Conservation (phyloP, 345 rosid species). For the Barbarea vulgaris region DNA sequence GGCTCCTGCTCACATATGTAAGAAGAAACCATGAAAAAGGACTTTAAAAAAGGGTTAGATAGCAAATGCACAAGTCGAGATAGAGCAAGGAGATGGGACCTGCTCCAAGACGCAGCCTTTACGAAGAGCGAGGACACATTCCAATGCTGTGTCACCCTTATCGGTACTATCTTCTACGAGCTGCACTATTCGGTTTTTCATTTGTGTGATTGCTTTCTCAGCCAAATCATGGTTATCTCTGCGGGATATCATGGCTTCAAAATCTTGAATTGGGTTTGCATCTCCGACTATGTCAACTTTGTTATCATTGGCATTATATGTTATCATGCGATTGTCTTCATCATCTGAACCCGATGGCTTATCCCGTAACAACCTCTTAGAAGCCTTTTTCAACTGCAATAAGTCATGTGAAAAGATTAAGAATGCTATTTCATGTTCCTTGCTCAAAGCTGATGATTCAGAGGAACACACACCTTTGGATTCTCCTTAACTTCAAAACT, state of each 20-base stretch:
- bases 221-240: conserved; percentile 76
- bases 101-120: conserved; percentile 88
- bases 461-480: conserved; percentile 69
- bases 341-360: conserved; percentile 72
- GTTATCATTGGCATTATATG: conserved; percentile 38
- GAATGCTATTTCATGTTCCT: conserved; percentile 3
- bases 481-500: conserved; percentile 76
- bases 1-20: conserved; percentile 66
- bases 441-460: neutral
- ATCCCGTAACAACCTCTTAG: conserved; percentile 48
- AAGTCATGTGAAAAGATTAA: conserved; percentile 8
- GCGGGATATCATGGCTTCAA: conserved; percentile 77
- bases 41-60: neutral
- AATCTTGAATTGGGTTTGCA: conserved; percentile 70
- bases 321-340: conserved; percentile 41
- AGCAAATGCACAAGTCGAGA: neutral
- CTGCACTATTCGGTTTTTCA: conserved; percentile 58
- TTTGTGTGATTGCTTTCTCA: conserved; percentile 60
- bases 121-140: conserved; percentile 68
- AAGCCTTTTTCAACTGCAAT: conserved; percentile 70
- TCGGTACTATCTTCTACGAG: conserved; percentile 49
- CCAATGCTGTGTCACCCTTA: conserved; percentile 57
- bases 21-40: neutral
- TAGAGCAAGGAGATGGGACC: conserved; percentile 46
- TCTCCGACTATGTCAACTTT: conserved; percentile 58